Conservation (phyloP, 129 eudicot genomes). For the Tagetes erecta region DNA sequence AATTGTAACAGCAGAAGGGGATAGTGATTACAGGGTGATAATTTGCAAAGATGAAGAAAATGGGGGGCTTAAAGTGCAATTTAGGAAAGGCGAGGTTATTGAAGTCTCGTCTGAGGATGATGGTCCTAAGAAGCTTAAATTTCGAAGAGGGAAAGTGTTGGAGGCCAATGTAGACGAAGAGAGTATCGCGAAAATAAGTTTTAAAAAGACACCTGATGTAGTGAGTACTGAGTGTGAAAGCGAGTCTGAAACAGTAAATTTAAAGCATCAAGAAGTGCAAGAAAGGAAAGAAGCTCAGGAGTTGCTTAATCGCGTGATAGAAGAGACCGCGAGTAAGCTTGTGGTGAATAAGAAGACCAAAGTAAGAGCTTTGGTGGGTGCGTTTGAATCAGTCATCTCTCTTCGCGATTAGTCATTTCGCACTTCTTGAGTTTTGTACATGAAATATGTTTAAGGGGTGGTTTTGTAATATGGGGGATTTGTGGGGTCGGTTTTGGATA, state of each 20-base stretch:
- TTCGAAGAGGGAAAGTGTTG: conserved; percentile 37
- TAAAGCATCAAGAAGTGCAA: conserved; percentile 72
- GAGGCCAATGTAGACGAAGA: conserved; percentile 29
- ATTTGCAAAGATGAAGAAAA: conserved; percentile 36
- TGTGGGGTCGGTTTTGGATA: neutral
- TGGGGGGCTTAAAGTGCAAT: conserved; percentile 34
- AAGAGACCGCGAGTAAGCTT: conserved; percentile 88
- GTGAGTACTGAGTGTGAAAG: conserved; percentile 3
- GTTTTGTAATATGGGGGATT: neutral
- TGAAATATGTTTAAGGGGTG: neutral
- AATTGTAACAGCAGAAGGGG: no score
- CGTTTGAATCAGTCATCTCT: conserved; percentile 84
- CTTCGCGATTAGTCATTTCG: conserved; percentile 46
- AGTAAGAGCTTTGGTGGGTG: conserved; percentile 95
- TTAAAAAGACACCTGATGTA: conserved; percentile 23
- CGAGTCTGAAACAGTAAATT: conserved; percentile 41
- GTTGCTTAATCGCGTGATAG: conserved; percentile 68
- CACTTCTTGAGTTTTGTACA: neutral
- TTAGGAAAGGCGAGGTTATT: conserved; percentile 57
- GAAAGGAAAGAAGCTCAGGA: conserved; percentile 65
- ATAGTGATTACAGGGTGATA: conserved; percentile 11
- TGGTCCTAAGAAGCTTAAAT: conserved; percentile 47
- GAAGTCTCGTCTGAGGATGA: conserved; percentile 47
- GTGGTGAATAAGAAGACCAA: conserved; percentile 68
- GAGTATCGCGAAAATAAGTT: conserved; percentile 30